phyloP scores from a whole-genome alignment of 2,329 filamentous ascomycete genomes.

The Sarocladiaceae sp. region DNA sequence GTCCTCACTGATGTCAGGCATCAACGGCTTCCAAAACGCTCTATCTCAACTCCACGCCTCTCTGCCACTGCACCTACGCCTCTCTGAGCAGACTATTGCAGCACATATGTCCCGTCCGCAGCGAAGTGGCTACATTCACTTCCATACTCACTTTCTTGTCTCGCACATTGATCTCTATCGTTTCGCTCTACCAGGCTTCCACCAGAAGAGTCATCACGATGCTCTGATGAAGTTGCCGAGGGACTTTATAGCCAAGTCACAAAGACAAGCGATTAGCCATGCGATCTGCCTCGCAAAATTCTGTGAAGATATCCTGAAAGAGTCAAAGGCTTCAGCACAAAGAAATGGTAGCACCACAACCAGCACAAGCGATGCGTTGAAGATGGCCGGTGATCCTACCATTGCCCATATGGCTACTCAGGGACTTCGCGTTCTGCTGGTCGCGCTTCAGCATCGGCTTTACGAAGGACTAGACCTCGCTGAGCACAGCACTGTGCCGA shows the following conservation, averaged over 20 bases:
- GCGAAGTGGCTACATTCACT: conserved; percentile 30
- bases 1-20: conserved; percentile 32
- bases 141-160: conserved; percentile 31
- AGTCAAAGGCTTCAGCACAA: conserved; percentile 18
- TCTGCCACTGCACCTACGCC: conserved; percentile 27
- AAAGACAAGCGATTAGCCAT: conserved; percentile 35
- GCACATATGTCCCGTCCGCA: conserved; percentile 26
- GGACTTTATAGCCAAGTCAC: conserved; percentile 30
- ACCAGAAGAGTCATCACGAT: conserved; percentile 21
- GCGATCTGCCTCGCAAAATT: conserved; percentile 32
- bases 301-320: conserved; percentile 28
- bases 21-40: conserved; percentile 32
- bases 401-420: conserved; percentile 27
- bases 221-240: conserved; percentile 28
- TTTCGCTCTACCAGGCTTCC: conserved; percentile 31
- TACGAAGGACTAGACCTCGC: conserved; percentile 25
- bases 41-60: conserved; percentile 31
- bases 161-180: conserved; percentile 36
- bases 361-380: conserved; percentile 17
- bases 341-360: too few relatives aligned
- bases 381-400: conserved; percentile 25
- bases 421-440: conserved; percentile 27
- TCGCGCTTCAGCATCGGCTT: conserved; percentile 29
- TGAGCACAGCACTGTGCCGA: conserved; percentile 31
- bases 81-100: conserved; percentile 29